A percentile compares a stretch with the other conserved stretches of the same genome.
Conservation (phyloP, 1,284 basidiomycete genomes). For the Puccinia coronata region DNA sequence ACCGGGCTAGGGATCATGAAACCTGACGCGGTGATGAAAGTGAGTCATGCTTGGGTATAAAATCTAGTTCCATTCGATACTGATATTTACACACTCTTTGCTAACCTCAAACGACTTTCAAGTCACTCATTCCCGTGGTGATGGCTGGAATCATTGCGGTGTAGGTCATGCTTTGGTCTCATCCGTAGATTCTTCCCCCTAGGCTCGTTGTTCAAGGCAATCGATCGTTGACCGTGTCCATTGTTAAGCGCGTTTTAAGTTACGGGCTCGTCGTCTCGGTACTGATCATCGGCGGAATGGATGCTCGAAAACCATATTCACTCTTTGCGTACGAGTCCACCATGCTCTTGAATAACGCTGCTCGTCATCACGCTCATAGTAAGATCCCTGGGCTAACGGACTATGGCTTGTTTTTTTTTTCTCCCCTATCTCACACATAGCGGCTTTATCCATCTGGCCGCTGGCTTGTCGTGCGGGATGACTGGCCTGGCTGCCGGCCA, state of each 20-base stretch:
- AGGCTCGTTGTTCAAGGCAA: neutral
- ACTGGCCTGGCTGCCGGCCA: constrained; percentile 59
- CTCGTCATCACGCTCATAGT: neutral
- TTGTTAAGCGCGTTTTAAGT: constrained; percentile 52
- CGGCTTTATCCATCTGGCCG: constrained; percentile 60
- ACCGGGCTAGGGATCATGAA: constrained; percentile 91
- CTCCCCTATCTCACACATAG: too few species aligned
- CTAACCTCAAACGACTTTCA: constrained; percentile 13
- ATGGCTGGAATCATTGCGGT: constrained; percentile 97
- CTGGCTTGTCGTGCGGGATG: constrained; percentile 59
- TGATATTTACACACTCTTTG: constrained; percentile 9
- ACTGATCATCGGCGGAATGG: constrained; percentile 47
- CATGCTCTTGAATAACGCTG: neutral
- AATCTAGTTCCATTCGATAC: neutral
- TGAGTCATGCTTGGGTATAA: constrained; percentile 55
- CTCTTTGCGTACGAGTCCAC: constrained; percentile 46
- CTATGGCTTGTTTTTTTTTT: constrained; percentile 54
- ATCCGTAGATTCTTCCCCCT: neutral
- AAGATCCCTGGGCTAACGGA: constrained; percentile 55
- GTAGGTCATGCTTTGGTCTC: constrained; percentile 38
- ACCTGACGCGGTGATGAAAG: constrained; percentile 98
- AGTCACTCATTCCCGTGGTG: constrained; percentile 93
- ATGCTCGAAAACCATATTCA: constrained; percentile 49
- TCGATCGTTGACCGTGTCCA: constrained; percentile 2
- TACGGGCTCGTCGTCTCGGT: constrained; percentile 59